phyloP scores from a whole-genome alignment of 148 eudicot genomes.

The Cornus kousa region DNA sequence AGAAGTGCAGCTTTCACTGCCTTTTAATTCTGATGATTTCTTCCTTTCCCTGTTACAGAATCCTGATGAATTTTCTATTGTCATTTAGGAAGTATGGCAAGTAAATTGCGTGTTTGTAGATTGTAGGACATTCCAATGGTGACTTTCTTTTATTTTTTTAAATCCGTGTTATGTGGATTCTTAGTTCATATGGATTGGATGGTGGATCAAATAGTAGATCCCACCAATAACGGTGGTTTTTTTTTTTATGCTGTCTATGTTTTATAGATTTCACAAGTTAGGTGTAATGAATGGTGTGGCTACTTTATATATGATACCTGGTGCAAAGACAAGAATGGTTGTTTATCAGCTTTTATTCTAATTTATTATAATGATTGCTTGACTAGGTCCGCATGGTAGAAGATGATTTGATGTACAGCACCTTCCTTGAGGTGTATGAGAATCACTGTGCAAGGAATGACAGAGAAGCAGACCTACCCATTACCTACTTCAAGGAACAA shows the following conservation, averaged over 20 bases:
- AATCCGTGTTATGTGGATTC: background rate
- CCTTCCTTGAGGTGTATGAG: conserved; percentile 97
- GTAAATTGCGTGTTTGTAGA: background rate
- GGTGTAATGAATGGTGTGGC: background rate
- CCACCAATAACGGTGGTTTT: background rate
- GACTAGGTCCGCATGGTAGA: conserved; percentile 95
- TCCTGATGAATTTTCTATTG: background rate
- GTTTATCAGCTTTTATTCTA: background rate
- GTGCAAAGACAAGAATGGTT: background rate
- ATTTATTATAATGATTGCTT: conserved; percentile 16
- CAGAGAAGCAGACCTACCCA: conserved; percentile 89
- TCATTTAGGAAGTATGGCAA: background rate
- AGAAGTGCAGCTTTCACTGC: conserved; percentile 4
- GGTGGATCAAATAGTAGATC: background rate
- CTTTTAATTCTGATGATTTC: background rate
- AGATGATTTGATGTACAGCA: conserved; percentile 97
- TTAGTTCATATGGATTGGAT: background rate
- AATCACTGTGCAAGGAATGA: conserved; percentile 97
- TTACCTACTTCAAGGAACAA: conserved; percentile 88
- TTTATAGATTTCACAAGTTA: background rate
- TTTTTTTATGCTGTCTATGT: background rate
- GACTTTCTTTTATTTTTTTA: too few relatives aligned
- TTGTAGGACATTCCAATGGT: background rate
- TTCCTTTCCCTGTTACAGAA: background rate
- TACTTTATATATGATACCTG: background rate